phyloP scores from a whole-genome alignment of 148 eudicot genomes.

The Amaranthus palmeri region DNA sequence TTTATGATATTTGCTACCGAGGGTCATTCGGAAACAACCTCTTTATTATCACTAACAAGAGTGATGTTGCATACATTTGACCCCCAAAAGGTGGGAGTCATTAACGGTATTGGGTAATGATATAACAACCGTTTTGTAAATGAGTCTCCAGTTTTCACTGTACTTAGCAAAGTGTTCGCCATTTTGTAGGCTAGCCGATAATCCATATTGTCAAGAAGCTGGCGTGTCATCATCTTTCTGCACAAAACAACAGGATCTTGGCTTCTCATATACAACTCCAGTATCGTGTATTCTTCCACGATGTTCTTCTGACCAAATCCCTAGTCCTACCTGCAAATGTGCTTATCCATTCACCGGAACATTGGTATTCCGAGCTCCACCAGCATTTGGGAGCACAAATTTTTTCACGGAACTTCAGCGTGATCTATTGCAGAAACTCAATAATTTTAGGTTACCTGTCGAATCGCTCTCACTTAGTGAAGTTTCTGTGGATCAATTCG shows the following conservation, averaged over 20 bases:
- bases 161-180: not conserved
- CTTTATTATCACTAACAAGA: no score
- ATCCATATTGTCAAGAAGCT: conserved; percentile 41
- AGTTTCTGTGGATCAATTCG: conserved; percentile 28
- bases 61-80: no score
- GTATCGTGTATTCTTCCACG: conserved; percentile 32
- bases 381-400: conserved; percentile 29
- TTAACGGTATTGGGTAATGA: no score
- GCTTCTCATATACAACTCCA: conserved; percentile 42
- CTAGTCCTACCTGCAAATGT: conserved; percentile 77
- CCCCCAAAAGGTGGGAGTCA: no score
- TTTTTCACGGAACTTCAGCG: conserved; percentile 32
- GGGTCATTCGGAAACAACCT: no score
- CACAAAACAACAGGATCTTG: conserved; percentile 16
- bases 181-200: conserved; percentile 49
- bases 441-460: conserved; percentile 39
- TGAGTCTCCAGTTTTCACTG: not conserved
- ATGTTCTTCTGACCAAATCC: conserved; percentile 39
- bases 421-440: conserved; percentile 25
- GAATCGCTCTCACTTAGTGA: conserved; percentile 58
- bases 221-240: conserved; percentile 33
- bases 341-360: conserved; percentile 66
- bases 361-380: conserved; percentile 52
- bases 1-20: no score
- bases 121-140: not conserved